Evolutionary conservation across 2,329 filamentous ascomycete species (phyloP), one percentile per base, ranked within the genome.

Genomic region (Talaromyces sp.): DNA sequence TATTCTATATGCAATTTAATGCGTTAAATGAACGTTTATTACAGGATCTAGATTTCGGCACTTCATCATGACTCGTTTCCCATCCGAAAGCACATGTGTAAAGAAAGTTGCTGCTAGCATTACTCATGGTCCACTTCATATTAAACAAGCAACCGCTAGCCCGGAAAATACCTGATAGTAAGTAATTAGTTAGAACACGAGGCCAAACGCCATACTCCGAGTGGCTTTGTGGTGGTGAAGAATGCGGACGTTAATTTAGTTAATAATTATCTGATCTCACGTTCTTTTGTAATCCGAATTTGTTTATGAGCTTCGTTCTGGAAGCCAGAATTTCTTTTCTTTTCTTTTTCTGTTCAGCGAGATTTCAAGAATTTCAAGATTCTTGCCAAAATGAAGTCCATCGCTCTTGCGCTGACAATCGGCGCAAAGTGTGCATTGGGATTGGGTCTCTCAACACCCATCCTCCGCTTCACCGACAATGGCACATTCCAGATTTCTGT

Each of bases 401-500:
- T 63, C 17, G 15, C 50, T 13, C 33, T 63, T 43, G 54, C 39
- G 31, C 50, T 63, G 10, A 17, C 13, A 39, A n/a, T 58, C n/a
- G 39, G 22, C 39, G 52, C 52, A 22, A 50, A 31, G 19, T n/a
- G 39, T 25, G 49, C n/a, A 10, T 35, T 35, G 17, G 60, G 27
- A 7, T 25, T 63, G 19, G 57, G 27, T 2, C 54, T 59, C 41
- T 41, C 41, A 13, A 25, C 33, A 35, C 63, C 63, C 10, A 57
- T 57, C 41, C 67, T 73, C 0, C 70, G 67, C 22, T 74, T 75
- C 33, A 69, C 67, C 0, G 50, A 66, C n/a, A 61, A 74, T 59
- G 73, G 72, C 5, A 73, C 69, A 5, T 83, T 85, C 59, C 79
- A 83, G 22, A 79, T 85, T 37, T 74, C 86, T 1, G 82, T 92